Conservation (phyloP, 2,329 filamentous ascomycete genomes). For the Venturia oleaginea region DNA sequence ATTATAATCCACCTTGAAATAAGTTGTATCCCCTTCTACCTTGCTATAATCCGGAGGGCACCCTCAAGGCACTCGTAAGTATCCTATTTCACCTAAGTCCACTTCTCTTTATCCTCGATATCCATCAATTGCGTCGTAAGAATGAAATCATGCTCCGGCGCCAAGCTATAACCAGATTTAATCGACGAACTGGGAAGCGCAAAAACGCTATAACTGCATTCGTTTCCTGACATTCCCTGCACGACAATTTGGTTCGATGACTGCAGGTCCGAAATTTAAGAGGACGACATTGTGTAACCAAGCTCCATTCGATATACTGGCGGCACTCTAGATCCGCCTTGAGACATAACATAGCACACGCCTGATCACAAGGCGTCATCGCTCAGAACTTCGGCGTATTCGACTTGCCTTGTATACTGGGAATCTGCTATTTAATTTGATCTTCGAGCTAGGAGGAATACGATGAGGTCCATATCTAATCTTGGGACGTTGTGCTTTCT, state of each 20-base stretch:
- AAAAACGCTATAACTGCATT: not conserved
- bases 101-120: slow-evolving; percentile 9
- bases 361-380: slow-evolving; percentile 6
- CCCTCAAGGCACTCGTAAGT: slow-evolving; percentile 7
- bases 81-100: not conserved
- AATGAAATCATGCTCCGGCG: not conserved
- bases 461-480: slow-evolving; percentile 9
- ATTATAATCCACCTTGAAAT: too few species aligned
- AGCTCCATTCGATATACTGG: slow-evolving; percentile 5
- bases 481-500: not conserved
- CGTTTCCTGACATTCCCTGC: not conserved
- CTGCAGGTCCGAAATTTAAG: not conserved
- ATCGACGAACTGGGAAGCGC: not conserved
- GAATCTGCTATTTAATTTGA: not conserved
- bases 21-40: too few species aligned
- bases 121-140: slow-evolving; percentile 6
- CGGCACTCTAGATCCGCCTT: slow-evolving; percentile 7
- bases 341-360: slow-evolving; percentile 7
- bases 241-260: not conserved
- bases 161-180: slow-evolving; percentile 2
- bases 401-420: not conserved
- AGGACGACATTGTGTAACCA: slow-evolving; percentile 12
- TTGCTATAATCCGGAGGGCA: not conserved
- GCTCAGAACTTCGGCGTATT: not conserved
- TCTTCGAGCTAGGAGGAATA: not conserved